A percentile compares a stretch with the other conserved stretches of the same genome.
These are phyloP conservation scores for Escovopsis sp. DNA, from an alignment of 2,329 filamentous ascomycete species.

Conservation along the genomic window DNA sequence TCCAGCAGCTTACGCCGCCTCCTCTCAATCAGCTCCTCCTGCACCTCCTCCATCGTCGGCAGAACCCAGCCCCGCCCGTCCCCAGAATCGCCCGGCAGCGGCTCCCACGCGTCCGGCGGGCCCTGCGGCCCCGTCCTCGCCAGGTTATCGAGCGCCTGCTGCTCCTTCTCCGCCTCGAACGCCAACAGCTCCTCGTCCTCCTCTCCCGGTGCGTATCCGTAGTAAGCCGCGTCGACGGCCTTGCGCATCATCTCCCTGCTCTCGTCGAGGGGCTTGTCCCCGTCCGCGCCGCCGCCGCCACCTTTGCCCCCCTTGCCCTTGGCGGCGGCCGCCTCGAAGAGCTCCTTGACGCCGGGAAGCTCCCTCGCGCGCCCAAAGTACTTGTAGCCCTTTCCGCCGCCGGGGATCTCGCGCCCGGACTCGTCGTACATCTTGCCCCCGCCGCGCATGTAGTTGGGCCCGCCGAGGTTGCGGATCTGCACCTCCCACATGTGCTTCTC, in stretches of 20 bases:
- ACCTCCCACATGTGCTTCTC: constrained; percentile 99
- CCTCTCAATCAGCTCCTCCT: constrained; percentile 80
- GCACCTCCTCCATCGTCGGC: constrained; percentile 82
- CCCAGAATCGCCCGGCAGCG: constrained; percentile 72
- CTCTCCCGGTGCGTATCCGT: constrained; percentile 85
- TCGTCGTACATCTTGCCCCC: constrained; percentile 59
- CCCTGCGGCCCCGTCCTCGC: constrained; percentile 40
- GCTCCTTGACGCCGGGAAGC: constrained; percentile 86
- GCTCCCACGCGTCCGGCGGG: constrained; percentile 60
- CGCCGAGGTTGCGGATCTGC: constrained; percentile 88
- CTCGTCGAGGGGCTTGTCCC: constrained; percentile 49
- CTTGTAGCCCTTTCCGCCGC: constrained; percentile 77
- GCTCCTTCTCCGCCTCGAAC: constrained; percentile 75
- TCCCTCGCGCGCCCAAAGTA: constrained; percentile 89
- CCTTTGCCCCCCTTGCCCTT: constrained; percentile 45
- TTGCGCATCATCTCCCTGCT: constrained; percentile 54
- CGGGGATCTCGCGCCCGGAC: constrained; percentile 54
- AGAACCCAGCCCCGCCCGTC: constrained; percentile 73
- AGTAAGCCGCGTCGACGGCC: constrained; percentile 86
- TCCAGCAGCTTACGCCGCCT: constrained; percentile 72
- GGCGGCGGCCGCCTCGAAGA: constrained; percentile 67
- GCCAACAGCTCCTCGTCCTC: constrained; percentile 69
- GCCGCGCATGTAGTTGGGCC: constrained; percentile 87
- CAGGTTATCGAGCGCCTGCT: constrained; percentile 60
- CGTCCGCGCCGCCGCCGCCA: constrained; percentile 53